Percentiles rank a stretch among this genome's conserved stretches.
These are phyloP conservation scores for Beta corolliflora DNA, from an alignment of 179 eudicot species.

Conservation along the genomic window DNA sequence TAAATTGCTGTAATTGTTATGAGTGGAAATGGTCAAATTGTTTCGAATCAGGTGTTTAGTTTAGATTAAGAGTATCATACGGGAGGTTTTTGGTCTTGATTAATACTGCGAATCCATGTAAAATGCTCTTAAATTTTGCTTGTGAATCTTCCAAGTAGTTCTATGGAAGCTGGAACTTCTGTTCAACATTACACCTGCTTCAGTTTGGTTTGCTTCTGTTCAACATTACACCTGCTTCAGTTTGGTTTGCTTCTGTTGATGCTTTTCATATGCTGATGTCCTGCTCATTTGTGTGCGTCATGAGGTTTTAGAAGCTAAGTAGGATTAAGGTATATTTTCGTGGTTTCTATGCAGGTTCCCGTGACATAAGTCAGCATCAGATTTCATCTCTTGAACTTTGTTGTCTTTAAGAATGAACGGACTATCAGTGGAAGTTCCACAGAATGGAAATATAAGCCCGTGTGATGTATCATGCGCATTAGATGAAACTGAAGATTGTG, in stretches of 20 bases:
- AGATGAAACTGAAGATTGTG: conserved; percentile 53
- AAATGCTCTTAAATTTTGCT: not conserved
- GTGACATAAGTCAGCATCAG: not conserved
- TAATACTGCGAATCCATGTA: not conserved
- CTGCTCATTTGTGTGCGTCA: not conserved
- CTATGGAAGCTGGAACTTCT: too few species aligned
- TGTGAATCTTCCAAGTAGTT: not conserved
- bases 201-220: too few species aligned
- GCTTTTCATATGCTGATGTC: not conserved
- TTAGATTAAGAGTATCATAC: not conserved
- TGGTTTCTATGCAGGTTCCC: not conserved
- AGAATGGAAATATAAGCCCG: conserved; percentile 29
- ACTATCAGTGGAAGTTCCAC: conserved; percentile 19
- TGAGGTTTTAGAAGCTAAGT: not conserved
- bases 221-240: too few species aligned
- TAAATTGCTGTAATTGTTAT: not conserved
- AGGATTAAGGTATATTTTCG: not conserved
- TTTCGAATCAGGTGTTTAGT: not conserved
- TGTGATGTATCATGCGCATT: conserved; percentile 22
- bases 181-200: not conserved
- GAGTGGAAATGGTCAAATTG: not conserved
- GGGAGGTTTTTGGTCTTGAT: not conserved
- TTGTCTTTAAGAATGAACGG: conserved; percentile 6
- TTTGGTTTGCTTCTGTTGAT: conserved; percentile 1
- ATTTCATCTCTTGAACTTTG: not conserved